A percentile compares a stretch with the other conserved stretches of the same genome.
These are phyloP conservation scores for Penicillium antarcticum DNA, from an alignment of 495 filamentous ascomycete genomes.

Conservation along the genomic window DNA sequence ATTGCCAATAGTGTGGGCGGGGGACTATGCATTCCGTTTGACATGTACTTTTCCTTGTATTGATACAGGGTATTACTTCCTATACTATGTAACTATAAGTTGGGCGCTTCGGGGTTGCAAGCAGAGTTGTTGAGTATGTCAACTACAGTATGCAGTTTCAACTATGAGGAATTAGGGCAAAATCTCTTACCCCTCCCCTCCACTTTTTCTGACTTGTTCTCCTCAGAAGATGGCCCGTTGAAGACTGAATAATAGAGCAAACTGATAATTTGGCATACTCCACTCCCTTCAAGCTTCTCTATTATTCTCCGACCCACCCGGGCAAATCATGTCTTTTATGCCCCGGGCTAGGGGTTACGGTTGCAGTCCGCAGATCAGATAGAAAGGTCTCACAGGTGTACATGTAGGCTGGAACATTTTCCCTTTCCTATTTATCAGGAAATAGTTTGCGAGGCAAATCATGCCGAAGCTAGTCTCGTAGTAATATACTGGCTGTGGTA, in stretches of 20 bases:
- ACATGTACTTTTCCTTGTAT: constrained; percentile 6
- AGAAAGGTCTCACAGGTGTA: constrained; percentile 15
- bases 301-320: constrained; percentile 24
- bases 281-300: neutral
- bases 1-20: constrained; percentile 44
- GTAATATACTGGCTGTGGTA: neutral
- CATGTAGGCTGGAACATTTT: constrained; percentile 5
- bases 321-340: constrained; percentile 14
- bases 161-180: too few relatives aligned
- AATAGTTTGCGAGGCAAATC: neutral
- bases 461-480: constrained; percentile 1
- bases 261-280: too few relatives aligned
- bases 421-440: neutral
- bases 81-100: too few relatives aligned
- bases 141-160: too few relatives aligned
- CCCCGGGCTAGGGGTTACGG: constrained; percentile 29
- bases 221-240: too few relatives aligned
- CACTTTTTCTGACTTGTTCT: too few relatives aligned
- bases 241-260: too few relatives aligned
- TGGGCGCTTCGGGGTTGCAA: too few relatives aligned
- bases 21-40: constrained; percentile 29
- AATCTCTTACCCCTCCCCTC: too few relatives aligned
- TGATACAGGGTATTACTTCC: too few relatives aligned
- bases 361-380: constrained; percentile 19
- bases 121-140: too few relatives aligned